phyloP scores from a whole-genome alignment of 2,329 filamentous ascomycete species.

The Mycosphaerella sp. region DNA sequence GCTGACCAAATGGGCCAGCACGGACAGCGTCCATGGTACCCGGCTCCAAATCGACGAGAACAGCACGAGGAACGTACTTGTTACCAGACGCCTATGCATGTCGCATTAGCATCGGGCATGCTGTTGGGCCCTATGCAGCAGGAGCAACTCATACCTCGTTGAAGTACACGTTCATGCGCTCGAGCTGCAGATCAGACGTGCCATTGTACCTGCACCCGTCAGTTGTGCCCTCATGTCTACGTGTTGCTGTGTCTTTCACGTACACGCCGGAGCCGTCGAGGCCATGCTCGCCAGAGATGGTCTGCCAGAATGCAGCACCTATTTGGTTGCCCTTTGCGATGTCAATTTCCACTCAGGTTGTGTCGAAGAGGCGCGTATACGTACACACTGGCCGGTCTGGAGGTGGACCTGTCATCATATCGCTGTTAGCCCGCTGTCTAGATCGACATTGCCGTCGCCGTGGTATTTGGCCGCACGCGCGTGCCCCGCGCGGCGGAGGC shows the following conservation, averaged over 20 bases:
- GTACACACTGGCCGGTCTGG: constrained; percentile 99
- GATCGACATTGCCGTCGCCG: constrained; percentile 34
- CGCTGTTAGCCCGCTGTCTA: constrained; percentile 51
- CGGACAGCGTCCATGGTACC: constrained; percentile 99
- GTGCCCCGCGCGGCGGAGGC: constrained; percentile 38
- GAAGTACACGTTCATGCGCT: constrained; percentile 99
- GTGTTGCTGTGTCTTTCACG: constrained; percentile 41
- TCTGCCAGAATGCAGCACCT: constrained; percentile 95
- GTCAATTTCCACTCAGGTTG: constrained; percentile 17
- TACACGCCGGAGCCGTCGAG: constrained; percentile 96
- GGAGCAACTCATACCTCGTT: constrained; percentile 60
- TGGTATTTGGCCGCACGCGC: constrained; percentile 29
- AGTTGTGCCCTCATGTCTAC: constrained; percentile 18
- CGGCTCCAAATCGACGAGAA: constrained; percentile 98
- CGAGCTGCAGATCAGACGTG: constrained; percentile 95
- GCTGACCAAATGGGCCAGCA: constrained; percentile 94
- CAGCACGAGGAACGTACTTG: constrained; percentile 99
- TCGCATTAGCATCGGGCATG: constrained; percentile 29
- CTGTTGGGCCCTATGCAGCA: background rate
- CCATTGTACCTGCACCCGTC: constrained; percentile 73
- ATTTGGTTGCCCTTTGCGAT: constrained; percentile 91
- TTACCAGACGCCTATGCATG: constrained; percentile 75
- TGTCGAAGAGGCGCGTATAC: constrained; percentile 38
- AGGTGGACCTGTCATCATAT: constrained; percentile 77
- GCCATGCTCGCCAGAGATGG: constrained; percentile 67